These are phyloP conservation scores for Nymphaea colorata DNA, from an alignment of 164 flowering plant genomes.

Conservation along the genomic window DNA sequence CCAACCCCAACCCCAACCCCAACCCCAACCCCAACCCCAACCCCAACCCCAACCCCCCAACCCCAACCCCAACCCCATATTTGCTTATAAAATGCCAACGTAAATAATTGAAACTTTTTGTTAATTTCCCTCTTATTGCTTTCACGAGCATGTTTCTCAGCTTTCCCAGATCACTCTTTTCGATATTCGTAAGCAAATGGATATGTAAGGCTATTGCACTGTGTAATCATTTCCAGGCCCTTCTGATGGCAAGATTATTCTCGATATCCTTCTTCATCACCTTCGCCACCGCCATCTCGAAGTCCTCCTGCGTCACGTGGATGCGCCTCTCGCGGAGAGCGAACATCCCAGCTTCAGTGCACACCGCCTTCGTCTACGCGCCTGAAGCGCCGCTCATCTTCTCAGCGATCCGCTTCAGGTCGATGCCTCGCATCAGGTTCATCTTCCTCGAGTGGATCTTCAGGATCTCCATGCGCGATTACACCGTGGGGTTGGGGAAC, in stretches of 20 bases:
- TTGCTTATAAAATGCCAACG: too few relatives aligned
- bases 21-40: too few relatives aligned
- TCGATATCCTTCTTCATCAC: conserved; percentile 98
- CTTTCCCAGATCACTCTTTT: too few relatives aligned
- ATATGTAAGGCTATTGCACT: too few relatives aligned
- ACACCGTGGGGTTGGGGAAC: conserved; percentile 90
- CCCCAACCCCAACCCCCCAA: too few relatives aligned
- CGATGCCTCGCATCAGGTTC: conserved; percentile 98
- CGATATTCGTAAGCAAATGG: too few relatives aligned
- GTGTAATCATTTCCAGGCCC: conserved; percentile 84
- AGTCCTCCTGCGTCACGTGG: conserved; percentile 96
- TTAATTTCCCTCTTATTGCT: too few relatives aligned
- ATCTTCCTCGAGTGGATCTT: conserved; percentile 94
- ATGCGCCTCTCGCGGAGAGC: conserved; percentile 94
- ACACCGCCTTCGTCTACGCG: conserved; percentile 98
- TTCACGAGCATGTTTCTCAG: too few relatives aligned
- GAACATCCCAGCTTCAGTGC: conserved; percentile 99
- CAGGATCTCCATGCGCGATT: conserved; percentile 86
- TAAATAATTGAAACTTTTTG: too few relatives aligned
- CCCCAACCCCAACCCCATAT: too few relatives aligned
- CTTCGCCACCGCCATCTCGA: conserved; percentile 99
- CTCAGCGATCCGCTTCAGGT: conserved; percentile 93
- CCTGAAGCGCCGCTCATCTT: conserved; percentile 99
- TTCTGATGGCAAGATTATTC: conserved; percentile 90
- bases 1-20: too few relatives aligned